Evolutionary conservation across 2,329 filamentous ascomycete species (phyloP).

Genomic region (Colletotrichum sojae): DNA sequence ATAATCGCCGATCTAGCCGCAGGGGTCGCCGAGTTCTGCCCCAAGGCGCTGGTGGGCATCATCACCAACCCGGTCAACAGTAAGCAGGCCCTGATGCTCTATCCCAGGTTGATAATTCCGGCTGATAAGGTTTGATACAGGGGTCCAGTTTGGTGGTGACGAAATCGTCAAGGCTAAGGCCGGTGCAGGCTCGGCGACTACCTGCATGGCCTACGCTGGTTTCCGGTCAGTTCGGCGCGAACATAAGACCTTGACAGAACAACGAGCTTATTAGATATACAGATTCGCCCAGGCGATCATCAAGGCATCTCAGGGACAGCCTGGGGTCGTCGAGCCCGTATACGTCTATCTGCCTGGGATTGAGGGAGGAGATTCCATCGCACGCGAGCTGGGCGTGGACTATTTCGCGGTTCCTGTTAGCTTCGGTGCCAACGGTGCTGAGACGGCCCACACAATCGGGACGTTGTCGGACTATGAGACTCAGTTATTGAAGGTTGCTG

Average conservation of each 20-base stretch:
- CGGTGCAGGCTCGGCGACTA: constrained; percentile 84
- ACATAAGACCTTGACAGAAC: too few relatives aligned
- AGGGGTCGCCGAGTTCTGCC: constrained; percentile 77
- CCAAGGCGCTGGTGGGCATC: constrained; percentile 81
- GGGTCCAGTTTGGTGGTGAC: constrained; percentile 84
- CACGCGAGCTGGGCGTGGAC: constrained; percentile 74
- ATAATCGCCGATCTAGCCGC: constrained; percentile 85
- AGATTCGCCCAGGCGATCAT: constrained; percentile 76
- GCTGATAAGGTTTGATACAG: constrained; percentile 1
- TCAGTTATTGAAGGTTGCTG: not conserved
- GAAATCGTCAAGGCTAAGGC: constrained; percentile 91
- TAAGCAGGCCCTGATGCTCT: not conserved
- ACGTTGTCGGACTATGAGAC: constrained; percentile 10
- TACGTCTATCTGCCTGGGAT: constrained; percentile 78
- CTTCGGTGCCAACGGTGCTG: not conserved
- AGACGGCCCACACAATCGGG: not conserved
- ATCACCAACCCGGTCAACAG: constrained; percentile 85
- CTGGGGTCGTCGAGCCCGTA: constrained; percentile 74
- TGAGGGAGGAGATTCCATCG: constrained; percentile 74
- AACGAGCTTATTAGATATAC: too few relatives aligned
- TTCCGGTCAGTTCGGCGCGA: constrained; percentile 43
- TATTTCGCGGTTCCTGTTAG: constrained; percentile 51
- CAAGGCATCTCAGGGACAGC: constrained; percentile 79
- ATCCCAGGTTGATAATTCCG: too few relatives aligned
- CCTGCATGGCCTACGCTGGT: constrained; percentile 84